phyloP scores from a whole-genome alignment of 208 protist species.

The Acanthamoeba triangularis region DNA sequence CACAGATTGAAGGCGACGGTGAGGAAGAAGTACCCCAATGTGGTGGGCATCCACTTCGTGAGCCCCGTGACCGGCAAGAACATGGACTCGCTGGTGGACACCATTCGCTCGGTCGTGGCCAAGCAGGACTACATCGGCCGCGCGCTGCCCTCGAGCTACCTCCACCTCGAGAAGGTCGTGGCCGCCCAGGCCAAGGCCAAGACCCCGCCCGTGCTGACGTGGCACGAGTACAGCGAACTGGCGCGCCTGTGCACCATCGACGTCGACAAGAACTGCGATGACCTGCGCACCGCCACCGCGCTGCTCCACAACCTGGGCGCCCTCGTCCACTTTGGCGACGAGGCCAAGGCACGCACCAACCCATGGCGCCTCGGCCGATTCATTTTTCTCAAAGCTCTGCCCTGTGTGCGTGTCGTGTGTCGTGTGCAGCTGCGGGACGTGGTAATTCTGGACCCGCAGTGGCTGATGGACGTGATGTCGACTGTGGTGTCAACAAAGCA shows the following conservation, averaged over 20 bases:
- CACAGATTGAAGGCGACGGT: neutral
- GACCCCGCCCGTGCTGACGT: neutral
- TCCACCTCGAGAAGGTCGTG: no score
- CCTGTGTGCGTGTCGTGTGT: no score
- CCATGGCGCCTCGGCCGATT: no score
- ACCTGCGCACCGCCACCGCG: slow-evolving; percentile 61
- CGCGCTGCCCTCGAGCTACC: no score
- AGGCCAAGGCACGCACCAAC: neutral
- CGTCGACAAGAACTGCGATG: slow-evolving; percentile 1
- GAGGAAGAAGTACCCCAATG: neutral
- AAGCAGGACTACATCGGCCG: neutral
- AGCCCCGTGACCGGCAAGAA: neutral
- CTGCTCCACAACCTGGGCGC: slow-evolving; percentile 68
- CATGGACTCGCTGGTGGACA: neutral
- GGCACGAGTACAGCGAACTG: neutral
- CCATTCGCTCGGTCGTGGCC: neutral
- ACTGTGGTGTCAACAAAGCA: slow-evolving; percentile 47
- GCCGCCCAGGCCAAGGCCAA: neutral
- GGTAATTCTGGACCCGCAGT: slow-evolving; percentile 72
- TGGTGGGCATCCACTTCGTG: slow-evolving; percentile 43
- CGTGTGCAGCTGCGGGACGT: neutral
- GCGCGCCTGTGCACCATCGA: neutral
- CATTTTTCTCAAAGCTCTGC: no score
- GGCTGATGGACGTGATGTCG: slow-evolving; percentile 35
- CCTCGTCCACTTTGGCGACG: slow-evolving; percentile 68